These are phyloP conservation scores for Excoecaria agallocha DNA, from an alignment of 345 rosid genomes.

Conservation along the genomic window DNA sequence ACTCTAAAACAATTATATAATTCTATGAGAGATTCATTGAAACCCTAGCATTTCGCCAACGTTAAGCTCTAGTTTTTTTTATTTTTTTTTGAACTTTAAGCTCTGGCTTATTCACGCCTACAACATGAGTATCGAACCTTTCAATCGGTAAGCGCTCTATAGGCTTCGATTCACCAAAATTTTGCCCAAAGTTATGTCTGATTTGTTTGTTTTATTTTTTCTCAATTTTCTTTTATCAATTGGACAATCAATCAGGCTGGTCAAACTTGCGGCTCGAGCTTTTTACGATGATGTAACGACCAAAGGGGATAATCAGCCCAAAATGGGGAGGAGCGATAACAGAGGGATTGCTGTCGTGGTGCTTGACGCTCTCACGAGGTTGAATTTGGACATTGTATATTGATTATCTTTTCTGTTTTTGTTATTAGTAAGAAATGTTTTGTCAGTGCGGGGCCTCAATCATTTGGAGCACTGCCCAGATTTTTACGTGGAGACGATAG, in stretches of 20 bases:
- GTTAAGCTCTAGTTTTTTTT: not conserved
- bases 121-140: conserved; percentile 48
- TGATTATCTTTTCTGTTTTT: not conserved
- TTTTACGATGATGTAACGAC: conserved; percentile 79
- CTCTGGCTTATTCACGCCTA: not conserved
- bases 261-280: conserved; percentile 73
- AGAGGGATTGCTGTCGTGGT: conserved; percentile 80
- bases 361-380: conserved; percentile 81
- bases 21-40: not conserved
- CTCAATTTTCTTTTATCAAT: not conserved
- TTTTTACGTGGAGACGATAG: not conserved
- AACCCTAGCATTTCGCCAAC: not conserved
- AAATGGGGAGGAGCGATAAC: conserved; percentile 61
- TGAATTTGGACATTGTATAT: not conserved
- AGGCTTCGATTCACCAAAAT: not conserved
- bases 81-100: no score
- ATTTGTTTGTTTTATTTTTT: not conserved
- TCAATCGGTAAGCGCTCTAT: conserved; percentile 32
- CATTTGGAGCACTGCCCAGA: not conserved
- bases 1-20: not conserved
- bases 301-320: conserved; percentile 72
- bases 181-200: not conserved
- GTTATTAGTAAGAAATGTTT: no score
- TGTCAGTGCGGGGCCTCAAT: not conserved
- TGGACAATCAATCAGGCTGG: conserved; percentile 43